A percentile compares a stretch with the other conserved stretches of the same genome.
These are phyloP conservation scores for Pestalotiopsis sp. DNA, from an alignment of 2,329 filamentous ascomycete species.

Conservation along the genomic window DNA sequence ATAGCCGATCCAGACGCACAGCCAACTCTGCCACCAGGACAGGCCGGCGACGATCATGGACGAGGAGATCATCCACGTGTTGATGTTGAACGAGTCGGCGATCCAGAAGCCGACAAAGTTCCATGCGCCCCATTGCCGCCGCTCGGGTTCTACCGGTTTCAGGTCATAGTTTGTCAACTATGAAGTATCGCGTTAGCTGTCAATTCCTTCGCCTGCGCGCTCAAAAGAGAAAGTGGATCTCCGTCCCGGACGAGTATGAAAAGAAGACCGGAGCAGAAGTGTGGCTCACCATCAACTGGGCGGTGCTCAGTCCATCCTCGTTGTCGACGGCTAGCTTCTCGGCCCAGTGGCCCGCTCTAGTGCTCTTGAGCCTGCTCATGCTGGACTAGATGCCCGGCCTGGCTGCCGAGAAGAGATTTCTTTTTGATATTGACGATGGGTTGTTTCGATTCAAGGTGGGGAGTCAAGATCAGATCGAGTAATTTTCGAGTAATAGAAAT, in stretches of 20 bases:
- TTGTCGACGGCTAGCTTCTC: constrained; percentile 71
- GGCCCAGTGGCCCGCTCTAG: constrained; percentile 43
- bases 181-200: neutral
- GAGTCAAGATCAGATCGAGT: constrained; percentile 21
- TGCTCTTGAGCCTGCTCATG: constrained; percentile 36
- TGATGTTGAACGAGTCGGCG: constrained; percentile 84
- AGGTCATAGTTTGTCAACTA: constrained; percentile 81
- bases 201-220: neutral
- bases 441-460: neutral
- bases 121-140: constrained; percentile 82
- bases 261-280: neutral
- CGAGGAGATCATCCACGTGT: constrained; percentile 92
- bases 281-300: constrained; percentile 72
- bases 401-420: neutral
- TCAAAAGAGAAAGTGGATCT: neutral
- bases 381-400: neutral
- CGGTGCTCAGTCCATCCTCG: constrained; percentile 75
- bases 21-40: constrained; percentile 90
- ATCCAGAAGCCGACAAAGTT: constrained; percentile 92
- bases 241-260: neutral
- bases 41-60: constrained; percentile 77
- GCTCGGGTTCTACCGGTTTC: constrained; percentile 76
- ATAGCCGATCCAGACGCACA: constrained; percentile 89
- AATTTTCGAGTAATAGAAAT: constrained; percentile 25
- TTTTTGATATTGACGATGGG: neutral